Conservation (phyloP, 2,329 filamentous ascomycete species). For the Stylonectria norvegica region DNA sequence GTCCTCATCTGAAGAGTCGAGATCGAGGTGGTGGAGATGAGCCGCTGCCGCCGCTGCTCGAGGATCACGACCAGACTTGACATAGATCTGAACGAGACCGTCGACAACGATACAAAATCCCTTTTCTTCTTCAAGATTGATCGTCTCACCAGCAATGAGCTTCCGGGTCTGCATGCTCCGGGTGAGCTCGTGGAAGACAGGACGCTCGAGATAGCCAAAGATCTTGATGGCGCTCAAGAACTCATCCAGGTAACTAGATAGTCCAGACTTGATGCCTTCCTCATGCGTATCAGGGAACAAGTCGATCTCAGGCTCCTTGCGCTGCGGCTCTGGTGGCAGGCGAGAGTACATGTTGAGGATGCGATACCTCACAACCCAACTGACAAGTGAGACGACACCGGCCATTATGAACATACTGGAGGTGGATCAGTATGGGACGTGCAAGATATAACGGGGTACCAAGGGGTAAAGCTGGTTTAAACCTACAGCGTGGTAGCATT, state of each 20-base stretch:
- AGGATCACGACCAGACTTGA: constrained; percentile 72
- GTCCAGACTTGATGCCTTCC: constrained; percentile 80
- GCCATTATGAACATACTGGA: constrained; percentile 70
- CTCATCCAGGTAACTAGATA: constrained; percentile 96
- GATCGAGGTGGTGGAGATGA: constrained; percentile 21
- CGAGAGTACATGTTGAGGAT: constrained; percentile 97
- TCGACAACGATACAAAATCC: constrained; percentile 98
- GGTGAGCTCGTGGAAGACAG: constrained; percentile 96
- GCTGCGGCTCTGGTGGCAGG: constrained; percentile 87
- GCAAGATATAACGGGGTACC: too few relatives aligned
- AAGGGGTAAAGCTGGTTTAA: constrained; percentile 5
- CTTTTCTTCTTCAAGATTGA: constrained; percentile 95
- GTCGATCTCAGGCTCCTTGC: constrained; percentile 93
- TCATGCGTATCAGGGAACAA: constrained; percentile 92
- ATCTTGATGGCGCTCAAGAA: constrained; percentile 99
- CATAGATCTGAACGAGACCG: constrained; percentile 94
- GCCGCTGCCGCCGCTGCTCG: constrained; percentile 28
- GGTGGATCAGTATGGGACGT: constrained; percentile 13
- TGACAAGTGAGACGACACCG: constrained; percentile 75
- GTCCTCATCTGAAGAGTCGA: constrained; percentile 60
- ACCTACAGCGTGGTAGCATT: constrained; percentile 91
- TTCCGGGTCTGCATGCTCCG: constrained; percentile 98
- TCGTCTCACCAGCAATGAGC: constrained; percentile 90
- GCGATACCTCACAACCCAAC: constrained; percentile 92
- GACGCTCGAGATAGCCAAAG: constrained; percentile 92